Percentiles rank a stretch among this genome's conserved stretches.
phyloP scores from a whole-genome alignment of 805 yeast genomes.

The Wickerhamomyces subpelliculosus region DNA sequence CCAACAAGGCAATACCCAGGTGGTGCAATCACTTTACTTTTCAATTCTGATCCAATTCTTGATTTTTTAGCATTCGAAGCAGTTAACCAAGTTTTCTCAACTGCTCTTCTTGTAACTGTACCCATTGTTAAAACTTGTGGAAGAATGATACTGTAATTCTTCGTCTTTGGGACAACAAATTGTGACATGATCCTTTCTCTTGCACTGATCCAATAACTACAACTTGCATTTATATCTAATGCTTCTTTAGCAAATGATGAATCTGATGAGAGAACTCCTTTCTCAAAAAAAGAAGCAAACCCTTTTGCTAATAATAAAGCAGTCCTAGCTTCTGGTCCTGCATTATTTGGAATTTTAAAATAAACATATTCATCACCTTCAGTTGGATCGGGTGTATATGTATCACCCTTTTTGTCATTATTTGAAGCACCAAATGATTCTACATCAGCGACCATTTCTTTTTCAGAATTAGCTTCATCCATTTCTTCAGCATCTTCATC shows the following conservation, averaged over 20 bases:
- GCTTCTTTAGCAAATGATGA: slow-evolving; percentile 72
- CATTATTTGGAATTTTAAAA: slow-evolving; percentile 84
- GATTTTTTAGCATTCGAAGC: slow-evolving; percentile 88
- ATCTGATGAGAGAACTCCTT: slow-evolving; percentile 64
- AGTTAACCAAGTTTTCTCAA: slow-evolving; percentile 95
- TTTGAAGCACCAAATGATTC: background rate
- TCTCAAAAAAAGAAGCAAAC: slow-evolving; percentile 65
- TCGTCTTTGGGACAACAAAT: slow-evolving; percentile 62
- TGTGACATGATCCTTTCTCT: slow-evolving; percentile 80
- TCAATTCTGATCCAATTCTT: slow-evolving; percentile 89
- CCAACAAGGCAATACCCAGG: slow-evolving; percentile 88
- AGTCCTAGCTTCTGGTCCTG: slow-evolving; percentile 69
- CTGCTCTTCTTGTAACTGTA: slow-evolving; percentile 92
- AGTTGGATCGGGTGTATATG: background rate
- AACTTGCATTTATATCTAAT: slow-evolving; percentile 64
- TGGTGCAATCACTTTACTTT: slow-evolving; percentile 83
- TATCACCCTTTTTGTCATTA: background rate
- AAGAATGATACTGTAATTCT: slow-evolving; percentile 45
- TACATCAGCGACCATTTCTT: background rate
- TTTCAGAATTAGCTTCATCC: no score
- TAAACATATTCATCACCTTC: slow-evolving; percentile 16
- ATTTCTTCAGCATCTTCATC: slow-evolving; percentile 3
- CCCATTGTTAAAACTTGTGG: slow-evolving; percentile 93
- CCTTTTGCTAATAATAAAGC: slow-evolving; percentile 73
- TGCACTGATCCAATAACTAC: slow-evolving; percentile 91